Conservation (phyloP, 2,329 filamentous ascomycete species). For the Diaporthe citriasiana region DNA sequence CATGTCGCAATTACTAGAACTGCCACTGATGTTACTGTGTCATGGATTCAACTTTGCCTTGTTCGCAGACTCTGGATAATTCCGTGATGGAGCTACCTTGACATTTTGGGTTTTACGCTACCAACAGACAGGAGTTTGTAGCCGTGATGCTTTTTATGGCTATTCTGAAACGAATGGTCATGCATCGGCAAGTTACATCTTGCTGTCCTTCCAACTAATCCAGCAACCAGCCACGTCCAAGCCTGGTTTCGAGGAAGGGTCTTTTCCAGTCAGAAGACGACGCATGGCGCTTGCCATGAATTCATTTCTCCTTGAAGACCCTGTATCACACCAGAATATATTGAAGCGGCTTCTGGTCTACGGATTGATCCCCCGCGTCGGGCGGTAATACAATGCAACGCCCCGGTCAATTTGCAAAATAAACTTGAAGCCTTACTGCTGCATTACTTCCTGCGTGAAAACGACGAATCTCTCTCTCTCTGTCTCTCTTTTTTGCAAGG, state of each 20-base stretch:
- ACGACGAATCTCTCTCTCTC: too few relatives aligned
- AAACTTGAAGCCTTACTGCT: too few relatives aligned
- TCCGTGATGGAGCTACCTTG: not conserved
- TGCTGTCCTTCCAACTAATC: too few relatives aligned
- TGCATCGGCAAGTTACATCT: not conserved
- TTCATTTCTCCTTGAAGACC: not conserved
- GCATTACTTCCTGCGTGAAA: too few relatives aligned
- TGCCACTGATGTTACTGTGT: not conserved
- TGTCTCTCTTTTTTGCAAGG: too few relatives aligned
- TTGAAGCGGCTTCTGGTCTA: too few relatives aligned
- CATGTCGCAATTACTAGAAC: not conserved
- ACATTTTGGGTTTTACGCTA: not conserved
- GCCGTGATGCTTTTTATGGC: not conserved
- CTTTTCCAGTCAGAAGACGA: not conserved
- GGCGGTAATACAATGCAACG: too few relatives aligned
- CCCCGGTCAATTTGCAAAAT: too few relatives aligned
- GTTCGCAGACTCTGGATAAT: rapidly evolving
- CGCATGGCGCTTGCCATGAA: too few relatives aligned
- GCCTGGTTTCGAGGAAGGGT: not conserved
- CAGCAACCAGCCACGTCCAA: not conserved
- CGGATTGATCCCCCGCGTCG: too few relatives aligned
- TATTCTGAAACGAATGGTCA: not conserved
- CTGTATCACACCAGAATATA: not conserved
- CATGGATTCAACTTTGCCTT: not conserved
- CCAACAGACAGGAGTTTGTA: too few relatives aligned